Evolutionary conservation across 305 asterid species (phyloP), one percentile per base, ranked within the genome.

Genomic region (Salvia sclarea): DNA sequence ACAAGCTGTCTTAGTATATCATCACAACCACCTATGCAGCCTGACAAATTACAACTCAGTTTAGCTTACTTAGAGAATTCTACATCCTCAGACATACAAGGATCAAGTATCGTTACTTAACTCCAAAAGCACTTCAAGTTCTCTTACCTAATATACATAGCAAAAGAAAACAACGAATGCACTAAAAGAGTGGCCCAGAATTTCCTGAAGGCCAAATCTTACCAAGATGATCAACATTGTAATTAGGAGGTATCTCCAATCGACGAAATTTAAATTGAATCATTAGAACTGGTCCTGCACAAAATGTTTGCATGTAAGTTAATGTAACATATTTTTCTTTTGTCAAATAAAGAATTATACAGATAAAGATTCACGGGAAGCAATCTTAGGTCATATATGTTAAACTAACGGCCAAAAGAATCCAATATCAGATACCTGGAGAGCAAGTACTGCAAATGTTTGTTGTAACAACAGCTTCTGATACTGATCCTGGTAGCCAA

Each of bases 1-100:
- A 75, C 76, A 58, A 94, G 86, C 84, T 94, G 96, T 83, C 78
- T 80, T 40, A 94, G 79, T 55, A 71, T 87, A 73, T 84, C 79
- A 78, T 94, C 98, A 75, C 98, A 94, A 52, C 98, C 98, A 61
- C 98, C 98, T 73, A 91, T 80, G 84, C 97, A 94, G 73, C 98
- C 98, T 94, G 81, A 37, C 61, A 77, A 71, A 48, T 66, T 40
- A 61, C n/a, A 53, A 61, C 37, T 79, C 68, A 72, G 31, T 55
- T 74, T 35, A 49, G 71, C 43, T 30, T 47, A 48, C 49, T 59
- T 11, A 56, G 48, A 21, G 57, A 25, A 60, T 20, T 28, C 78
- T 59, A 60, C 47, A 64, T 52, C 64, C 28, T 33, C 41, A 70
- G 54, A 66, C 65, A 9, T 24, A 63, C 40, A 57, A 5, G 37